Percentiles rank a stretch among this genome's conserved stretches.
These are phyloP conservation scores for Pascua sp. DNA, from an alignment of 1,284 basidiomycete species.

Conservation along the genomic window DNA sequence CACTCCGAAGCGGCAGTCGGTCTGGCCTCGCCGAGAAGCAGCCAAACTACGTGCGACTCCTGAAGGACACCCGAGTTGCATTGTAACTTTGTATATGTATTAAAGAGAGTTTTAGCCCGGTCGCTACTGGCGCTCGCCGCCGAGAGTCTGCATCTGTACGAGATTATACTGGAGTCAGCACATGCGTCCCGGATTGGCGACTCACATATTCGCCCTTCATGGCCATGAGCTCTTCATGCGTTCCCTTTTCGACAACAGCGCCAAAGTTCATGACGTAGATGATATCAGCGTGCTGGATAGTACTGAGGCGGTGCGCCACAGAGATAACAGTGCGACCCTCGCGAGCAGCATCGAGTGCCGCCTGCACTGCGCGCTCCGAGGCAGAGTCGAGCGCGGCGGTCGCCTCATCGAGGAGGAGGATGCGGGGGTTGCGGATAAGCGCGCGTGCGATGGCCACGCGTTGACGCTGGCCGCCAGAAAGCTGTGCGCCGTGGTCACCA, in stretches of 20 bases:
- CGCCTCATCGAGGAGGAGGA: slow-evolving; percentile 84
- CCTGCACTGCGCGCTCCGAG: slow-evolving; percentile 91
- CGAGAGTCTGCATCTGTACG: slow-evolving; percentile 70
- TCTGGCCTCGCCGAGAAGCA: too few relatives aligned
- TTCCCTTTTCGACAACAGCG: slow-evolving; percentile 79
- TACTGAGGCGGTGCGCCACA: slow-evolving; percentile 88
- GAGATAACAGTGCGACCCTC: slow-evolving; percentile 84
- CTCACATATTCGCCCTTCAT: slow-evolving; percentile 64
- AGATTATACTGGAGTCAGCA: slow-evolving; percentile 60
- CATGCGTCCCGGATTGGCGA: slow-evolving; percentile 13
- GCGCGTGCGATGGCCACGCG: slow-evolving; percentile 96
- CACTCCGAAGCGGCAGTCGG: too few relatives aligned
- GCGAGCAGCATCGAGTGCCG: slow-evolving; percentile 84
- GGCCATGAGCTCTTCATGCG: slow-evolving; percentile 75
- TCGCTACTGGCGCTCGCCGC: slow-evolving; percentile 20
- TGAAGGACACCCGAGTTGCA: too few relatives aligned
- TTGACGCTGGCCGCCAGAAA: slow-evolving; percentile 69
- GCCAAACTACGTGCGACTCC: too few relatives aligned
- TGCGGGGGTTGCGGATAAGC: slow-evolving; percentile 89
- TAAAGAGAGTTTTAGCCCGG: too few relatives aligned
- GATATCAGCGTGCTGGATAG: slow-evolving; percentile 88
- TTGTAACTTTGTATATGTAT: too few relatives aligned
- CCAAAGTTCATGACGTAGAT: slow-evolving; percentile 94
- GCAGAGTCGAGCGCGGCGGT: slow-evolving; percentile 94
- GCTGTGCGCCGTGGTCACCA: slow-evolving; percentile 88